Percentiles rank a stretch among this genome's conserved stretches.
phyloP scores from a whole-genome alignment of 2,329 filamentous ascomycete genomes.

The Lasiodiplodia sp. region DNA sequence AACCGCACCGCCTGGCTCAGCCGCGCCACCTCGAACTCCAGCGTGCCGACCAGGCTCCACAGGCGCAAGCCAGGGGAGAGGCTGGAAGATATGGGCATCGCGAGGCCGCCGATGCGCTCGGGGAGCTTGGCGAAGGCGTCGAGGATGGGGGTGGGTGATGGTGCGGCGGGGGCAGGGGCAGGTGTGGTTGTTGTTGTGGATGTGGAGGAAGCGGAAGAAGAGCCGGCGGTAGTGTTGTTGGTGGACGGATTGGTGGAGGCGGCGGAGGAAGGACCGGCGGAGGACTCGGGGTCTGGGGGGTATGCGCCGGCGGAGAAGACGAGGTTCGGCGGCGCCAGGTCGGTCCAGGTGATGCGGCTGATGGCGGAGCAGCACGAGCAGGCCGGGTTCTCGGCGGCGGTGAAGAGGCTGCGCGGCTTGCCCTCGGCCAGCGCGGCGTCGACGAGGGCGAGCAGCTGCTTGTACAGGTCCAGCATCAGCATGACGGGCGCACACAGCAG shows the following conservation, averaged over 20 bases:
- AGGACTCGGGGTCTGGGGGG: too few relatives aligned
- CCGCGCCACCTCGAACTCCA: not conserved
- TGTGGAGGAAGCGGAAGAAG: not conserved
- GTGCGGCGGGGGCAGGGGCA: not conserved
- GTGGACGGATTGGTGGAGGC: not conserved
- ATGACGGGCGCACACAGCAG: not conserved
- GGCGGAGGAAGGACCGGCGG: too few relatives aligned
- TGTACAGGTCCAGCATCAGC: not conserved
- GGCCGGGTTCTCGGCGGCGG: not conserved
- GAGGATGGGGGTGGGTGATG: not conserved
- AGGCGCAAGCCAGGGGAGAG: not conserved
- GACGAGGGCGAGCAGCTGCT: not conserved
- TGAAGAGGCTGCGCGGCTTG: not conserved
- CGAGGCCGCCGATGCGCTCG: not conserved
- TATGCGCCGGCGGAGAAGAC: not conserved
- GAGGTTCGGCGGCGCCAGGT: not conserved
- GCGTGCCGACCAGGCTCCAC: not conserved
- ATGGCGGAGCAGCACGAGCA: not conserved
- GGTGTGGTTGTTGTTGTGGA: not conserved
- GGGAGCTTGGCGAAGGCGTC: not conserved
- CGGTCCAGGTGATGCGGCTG: not conserved
- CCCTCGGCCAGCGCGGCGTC: not conserved
- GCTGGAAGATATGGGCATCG: not conserved
- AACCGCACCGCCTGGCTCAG: not conserved
- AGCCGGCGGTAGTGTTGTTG: not conserved